Evolutionary conservation across 441 rosid genomes (phyloP).

Genomic region (Gossypium davidsonii): DNA sequence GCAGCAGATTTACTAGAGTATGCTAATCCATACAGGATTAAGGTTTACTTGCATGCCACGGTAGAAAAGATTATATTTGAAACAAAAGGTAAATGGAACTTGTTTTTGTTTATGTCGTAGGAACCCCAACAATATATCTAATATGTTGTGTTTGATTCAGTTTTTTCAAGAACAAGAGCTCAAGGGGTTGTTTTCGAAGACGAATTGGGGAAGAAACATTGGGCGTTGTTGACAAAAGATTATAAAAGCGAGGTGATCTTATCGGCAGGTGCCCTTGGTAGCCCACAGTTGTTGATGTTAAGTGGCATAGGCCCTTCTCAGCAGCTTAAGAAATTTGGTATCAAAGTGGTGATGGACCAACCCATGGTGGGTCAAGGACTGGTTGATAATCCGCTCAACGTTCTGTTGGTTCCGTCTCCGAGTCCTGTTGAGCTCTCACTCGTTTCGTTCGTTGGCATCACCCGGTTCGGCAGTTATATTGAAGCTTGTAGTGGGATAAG

Average conservation of each 20-base stretch:
- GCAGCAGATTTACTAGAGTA: constrained; percentile 49
- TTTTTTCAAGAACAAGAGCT: constrained; percentile 38
- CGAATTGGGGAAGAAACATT: constrained; percentile 37
- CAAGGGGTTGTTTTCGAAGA: constrained; percentile 61
- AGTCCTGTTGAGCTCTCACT: constrained; percentile 47
- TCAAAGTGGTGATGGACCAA: constrained; percentile 34
- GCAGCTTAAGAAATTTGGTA: constrained; percentile 47
- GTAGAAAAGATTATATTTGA: constrained; percentile 43
- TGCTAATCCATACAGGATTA: constrained; percentile 28
- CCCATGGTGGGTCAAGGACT: constrained; percentile 51
- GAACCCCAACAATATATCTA: background rate
- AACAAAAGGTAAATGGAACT: constrained; percentile 26
- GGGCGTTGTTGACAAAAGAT: constrained; percentile 48
- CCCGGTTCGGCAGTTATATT: constrained; percentile 35
- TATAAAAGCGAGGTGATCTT: constrained; percentile 49
- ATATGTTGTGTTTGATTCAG: background rate
- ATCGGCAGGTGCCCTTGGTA: constrained; percentile 75
- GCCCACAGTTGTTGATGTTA: constrained; percentile 77
- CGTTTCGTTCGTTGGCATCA: constrained; percentile 51
- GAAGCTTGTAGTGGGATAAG: constrained; percentile 45
- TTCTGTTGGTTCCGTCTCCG: constrained; percentile 39
- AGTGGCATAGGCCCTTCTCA: constrained; percentile 72
- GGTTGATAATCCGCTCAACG: constrained; percentile 57
- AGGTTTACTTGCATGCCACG: constrained; percentile 44
- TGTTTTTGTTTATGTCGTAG: background rate